A percentile compares a stretch with the other conserved stretches of the same genome.
Conservation (phyloP, 2,329 filamentous ascomycete genomes). For the Fusarium sulawesiense region DNA sequence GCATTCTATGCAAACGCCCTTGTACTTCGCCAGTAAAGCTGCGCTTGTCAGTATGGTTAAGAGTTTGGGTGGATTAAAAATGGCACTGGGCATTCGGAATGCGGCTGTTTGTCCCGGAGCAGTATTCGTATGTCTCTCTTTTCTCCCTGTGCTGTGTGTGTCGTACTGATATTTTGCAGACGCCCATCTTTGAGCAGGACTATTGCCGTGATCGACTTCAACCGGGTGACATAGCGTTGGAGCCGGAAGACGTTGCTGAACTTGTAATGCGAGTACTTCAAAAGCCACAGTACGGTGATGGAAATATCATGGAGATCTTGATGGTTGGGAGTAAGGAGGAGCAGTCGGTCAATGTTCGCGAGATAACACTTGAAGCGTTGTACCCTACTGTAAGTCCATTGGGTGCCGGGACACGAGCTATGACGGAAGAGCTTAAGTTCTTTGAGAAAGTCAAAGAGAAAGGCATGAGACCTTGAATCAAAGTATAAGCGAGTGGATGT, state of each 20-base stretch:
- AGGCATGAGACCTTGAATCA: not conserved
- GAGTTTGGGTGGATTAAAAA: slow-evolving; percentile 9
- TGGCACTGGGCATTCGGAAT: slow-evolving; percentile 15
- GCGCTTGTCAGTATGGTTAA: slow-evolving; percentile 28
- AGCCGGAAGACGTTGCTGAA: slow-evolving; percentile 8
- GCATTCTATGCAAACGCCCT: slow-evolving; percentile 44
- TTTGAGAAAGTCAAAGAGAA: not conserved
- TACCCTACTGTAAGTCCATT: slow-evolving; percentile 1
- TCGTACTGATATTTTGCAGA: not conserved
- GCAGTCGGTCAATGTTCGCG: not conserved
- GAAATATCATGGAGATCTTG: slow-evolving; percentile 31
- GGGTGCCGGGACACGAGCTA: not conserved
- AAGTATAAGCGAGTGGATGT: too few species aligned
- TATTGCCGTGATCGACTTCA: slow-evolving; percentile 23
- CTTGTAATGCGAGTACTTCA: slow-evolving; percentile 6
- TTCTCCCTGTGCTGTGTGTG: too few species aligned
- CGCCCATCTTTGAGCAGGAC: slow-evolving; percentile 19
- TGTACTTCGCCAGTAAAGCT: slow-evolving; percentile 34
- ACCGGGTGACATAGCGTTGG: slow-evolving; percentile 5
- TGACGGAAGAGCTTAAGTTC: not conserved
- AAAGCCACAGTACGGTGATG: slow-evolving; percentile 26
- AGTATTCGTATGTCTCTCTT: slow-evolving; percentile 15
- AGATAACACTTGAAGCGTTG: not conserved
- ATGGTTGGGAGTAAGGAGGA: slow-evolving; percentile 13
- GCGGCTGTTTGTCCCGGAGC: slow-evolving; percentile 23